phyloP scores from a whole-genome alignment of 352 stramenopile genomes.

The Phytophthora multivora region DNA sequence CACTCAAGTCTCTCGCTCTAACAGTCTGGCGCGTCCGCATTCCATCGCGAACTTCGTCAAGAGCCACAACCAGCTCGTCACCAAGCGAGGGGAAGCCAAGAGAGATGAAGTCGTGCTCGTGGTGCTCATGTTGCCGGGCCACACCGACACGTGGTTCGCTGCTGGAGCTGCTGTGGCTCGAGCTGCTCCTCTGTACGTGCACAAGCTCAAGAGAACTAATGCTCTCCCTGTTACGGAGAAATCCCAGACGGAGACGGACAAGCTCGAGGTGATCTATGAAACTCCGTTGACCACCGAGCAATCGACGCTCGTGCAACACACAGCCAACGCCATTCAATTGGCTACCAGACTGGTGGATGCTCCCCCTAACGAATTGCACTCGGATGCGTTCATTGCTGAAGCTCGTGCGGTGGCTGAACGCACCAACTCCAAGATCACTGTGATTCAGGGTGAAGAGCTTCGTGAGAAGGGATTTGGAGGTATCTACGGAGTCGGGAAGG shows the following conservation, averaged over 20 bases:
- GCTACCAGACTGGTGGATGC: conserved; percentile 89
- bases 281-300: conserved; percentile 36
- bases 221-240: conserved; percentile 32
- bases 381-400: conserved; percentile 88
- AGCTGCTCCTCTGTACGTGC: conserved; percentile 50
- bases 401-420: conserved; percentile 59
- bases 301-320: conserved; percentile 53
- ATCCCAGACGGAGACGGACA: conserved; percentile 34
- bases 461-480: conserved; percentile 90
- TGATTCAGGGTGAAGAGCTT: conserved; percentile 93
- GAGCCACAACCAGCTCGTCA: conserved; percentile 42
- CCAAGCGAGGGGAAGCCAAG: conserved; percentile 15
- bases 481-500: conserved; percentile 93
- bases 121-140: conserved; percentile 55
- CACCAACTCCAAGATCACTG: conserved; percentile 63
- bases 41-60: conserved; percentile 73
- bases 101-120: conserved; percentile 55
- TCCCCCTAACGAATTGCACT: conserved; percentile 91
- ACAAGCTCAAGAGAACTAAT: conserved; percentile 52
- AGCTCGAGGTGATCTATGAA: conserved; percentile 60
- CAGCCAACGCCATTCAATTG: conserved; percentile 86
- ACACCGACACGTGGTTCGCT: conserved; percentile 62
- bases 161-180: conserved; percentile 59
- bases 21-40: conserved; percentile 74
- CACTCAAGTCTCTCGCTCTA: conserved; percentile 68